Evolutionary conservation across 2,329 filamentous ascomycete genomes (phyloP).

Genomic region (Sarocladium oryzae): DNA sequence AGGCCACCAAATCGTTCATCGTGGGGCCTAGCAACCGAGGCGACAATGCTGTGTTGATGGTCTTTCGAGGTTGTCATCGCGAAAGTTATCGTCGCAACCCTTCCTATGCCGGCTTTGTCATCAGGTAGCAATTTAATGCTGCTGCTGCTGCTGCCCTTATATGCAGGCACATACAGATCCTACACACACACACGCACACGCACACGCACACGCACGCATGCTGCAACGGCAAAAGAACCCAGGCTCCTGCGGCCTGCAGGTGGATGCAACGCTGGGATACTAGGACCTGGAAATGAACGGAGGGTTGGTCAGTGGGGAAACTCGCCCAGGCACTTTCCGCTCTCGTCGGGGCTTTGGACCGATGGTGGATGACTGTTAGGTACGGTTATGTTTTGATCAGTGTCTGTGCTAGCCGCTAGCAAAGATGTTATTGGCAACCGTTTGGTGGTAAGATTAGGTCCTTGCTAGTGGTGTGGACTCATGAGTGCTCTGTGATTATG

Average conservation of each 20-base stretch:
- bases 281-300: conserved; percentile 2
- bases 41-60: too few species aligned
- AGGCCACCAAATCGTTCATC: background rate
- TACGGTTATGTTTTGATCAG: background rate
- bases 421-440: background rate
- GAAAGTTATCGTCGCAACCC: background rate
- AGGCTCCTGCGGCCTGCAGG: conserved; percentile 1
- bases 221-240: background rate
- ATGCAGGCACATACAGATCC: background rate
- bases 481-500: too few species aligned
- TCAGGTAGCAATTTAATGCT: background rate
- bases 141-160: background rate
- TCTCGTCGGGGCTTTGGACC: too few species aligned
- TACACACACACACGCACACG: background rate
- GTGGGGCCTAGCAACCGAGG: too few species aligned
- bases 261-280: background rate
- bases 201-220: background rate
- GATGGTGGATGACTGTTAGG: too few species aligned
- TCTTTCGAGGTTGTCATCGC: too few species aligned
- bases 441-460: background rate
- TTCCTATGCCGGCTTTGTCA: background rate
- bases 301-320: background rate
- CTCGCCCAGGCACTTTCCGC: background rate
- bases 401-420: background rate
- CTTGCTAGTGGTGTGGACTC: too few species aligned